Percentiles rank a stretch among this genome's conserved stretches.
Evolutionary conservation across 345 rosid species (phyloP).

Genomic region (Cochlearia excelsa): DNA sequence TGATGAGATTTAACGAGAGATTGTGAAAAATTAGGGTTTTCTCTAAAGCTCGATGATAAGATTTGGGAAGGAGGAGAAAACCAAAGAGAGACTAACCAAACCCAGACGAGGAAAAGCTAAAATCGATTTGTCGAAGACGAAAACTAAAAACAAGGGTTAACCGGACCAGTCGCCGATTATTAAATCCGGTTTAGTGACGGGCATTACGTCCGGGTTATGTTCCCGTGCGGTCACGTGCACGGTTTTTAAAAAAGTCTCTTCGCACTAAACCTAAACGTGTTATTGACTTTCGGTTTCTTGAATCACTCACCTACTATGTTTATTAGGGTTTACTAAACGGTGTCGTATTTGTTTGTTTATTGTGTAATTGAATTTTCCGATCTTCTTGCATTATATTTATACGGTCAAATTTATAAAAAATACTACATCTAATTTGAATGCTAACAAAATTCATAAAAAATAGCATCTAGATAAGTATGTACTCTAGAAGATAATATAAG

Average conservation of each 20-base stretch:
- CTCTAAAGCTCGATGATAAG: not conserved
- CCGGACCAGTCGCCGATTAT: constrained; percentile 78
- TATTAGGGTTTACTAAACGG: no score
- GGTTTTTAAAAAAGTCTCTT: not conserved
- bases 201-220: constrained; percentile 66
- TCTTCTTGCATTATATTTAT: no score
- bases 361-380: no score
- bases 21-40: constrained; percentile 38
- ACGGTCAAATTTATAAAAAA: no score
- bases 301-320: constrained; percentile 6
- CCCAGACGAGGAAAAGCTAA: not conserved
- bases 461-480: no score
- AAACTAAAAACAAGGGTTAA: constrained; percentile 30
- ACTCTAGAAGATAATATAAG: no score
- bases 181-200: constrained; percentile 51
- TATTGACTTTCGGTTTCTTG: constrained; percentile 4
- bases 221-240: constrained; percentile 45
- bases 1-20: constrained; percentile 13
- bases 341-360: no score
- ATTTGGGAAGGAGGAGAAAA: constrained; percentile 5
- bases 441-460: no score
- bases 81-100: constrained; percentile 16
- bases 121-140: constrained; percentile 9
- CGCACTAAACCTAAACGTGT: constrained; percentile 17
- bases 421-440: no score